These are phyloP conservation scores for Phytophthora pisi DNA, from an alignment of 352 stramenopile species.

Conservation along the genomic window DNA sequence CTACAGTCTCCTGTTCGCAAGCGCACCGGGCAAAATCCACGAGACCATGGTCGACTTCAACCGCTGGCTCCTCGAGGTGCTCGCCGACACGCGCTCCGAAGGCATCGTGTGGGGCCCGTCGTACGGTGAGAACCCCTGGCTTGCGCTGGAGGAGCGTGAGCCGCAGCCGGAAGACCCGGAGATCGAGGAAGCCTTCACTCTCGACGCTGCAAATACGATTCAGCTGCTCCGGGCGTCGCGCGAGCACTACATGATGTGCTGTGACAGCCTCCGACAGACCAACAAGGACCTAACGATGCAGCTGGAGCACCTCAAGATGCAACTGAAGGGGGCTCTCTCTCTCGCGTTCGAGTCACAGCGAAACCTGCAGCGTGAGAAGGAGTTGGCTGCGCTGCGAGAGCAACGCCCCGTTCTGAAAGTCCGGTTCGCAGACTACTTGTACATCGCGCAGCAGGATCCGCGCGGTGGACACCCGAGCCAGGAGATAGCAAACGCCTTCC, in stretches of 20 bases:
- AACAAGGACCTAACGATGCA: constrained; percentile 22
- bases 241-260: constrained; percentile 36
- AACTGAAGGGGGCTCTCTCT: constrained; percentile 31
- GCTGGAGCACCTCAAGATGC: constrained; percentile 21
- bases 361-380: constrained; percentile 23
- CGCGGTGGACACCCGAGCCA: not conserved
- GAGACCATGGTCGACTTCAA: constrained; percentile 39
- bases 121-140: constrained; percentile 21
- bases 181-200: constrained; percentile 13
- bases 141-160: constrained; percentile 26
- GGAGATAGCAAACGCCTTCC: constrained; percentile 20
- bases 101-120: constrained; percentile 27
- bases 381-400: constrained; percentile 22
- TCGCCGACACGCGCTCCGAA: constrained; percentile 26
- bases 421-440: constrained; percentile 15
- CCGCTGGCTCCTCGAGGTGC: constrained; percentile 36
- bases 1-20: constrained; percentile 22
- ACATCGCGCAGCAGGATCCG: constrained; percentile 9
- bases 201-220: constrained; percentile 18
- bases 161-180: constrained; percentile 14
- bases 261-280: constrained; percentile 23
- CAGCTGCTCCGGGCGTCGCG: constrained; percentile 34
- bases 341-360: constrained; percentile 29
- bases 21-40: constrained; percentile 17
- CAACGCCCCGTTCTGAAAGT: constrained; percentile 11